These are phyloP conservation scores for Penicillium sp. DNA, from an alignment of 2,329 filamentous ascomycete genomes.

Conservation along the genomic window DNA sequence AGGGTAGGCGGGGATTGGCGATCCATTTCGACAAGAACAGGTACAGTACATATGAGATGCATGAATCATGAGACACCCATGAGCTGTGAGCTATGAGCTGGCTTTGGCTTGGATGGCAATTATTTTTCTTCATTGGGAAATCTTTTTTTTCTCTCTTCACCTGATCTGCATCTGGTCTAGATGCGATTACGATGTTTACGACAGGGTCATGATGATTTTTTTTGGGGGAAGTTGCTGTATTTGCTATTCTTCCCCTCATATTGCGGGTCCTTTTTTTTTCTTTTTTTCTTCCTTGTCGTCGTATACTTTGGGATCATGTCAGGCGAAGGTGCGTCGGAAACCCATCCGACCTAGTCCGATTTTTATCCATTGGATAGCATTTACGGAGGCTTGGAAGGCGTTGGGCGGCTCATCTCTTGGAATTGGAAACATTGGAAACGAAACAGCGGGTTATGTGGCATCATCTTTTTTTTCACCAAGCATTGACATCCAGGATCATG, in stretches of 20 bases:
- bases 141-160: background rate
- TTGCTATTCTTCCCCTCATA: background rate
- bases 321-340: conserved; percentile 1
- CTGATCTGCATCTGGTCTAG: conserved; percentile 1
- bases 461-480: background rate
- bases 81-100: conserved; percentile 3
- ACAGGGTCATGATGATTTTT: conserved; percentile 8
- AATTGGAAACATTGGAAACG: background rate
- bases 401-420: conserved; percentile 7
- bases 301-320: conserved; percentile 1
- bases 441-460: background rate
- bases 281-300: background rate
- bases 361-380: conserved; percentile 10
- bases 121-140: background rate
- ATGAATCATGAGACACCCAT: conserved; percentile 4
- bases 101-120: conserved; percentile 2
- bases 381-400: conserved; percentile 5
- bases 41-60: background rate
- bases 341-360: background rate
- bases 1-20: background rate
- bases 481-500: background rate
- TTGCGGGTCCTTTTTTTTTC: conserved; percentile 2
- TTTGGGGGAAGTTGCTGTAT: background rate
- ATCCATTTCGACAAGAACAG: background rate
- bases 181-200: conserved; percentile 1